These are phyloP conservation scores for Monosporascus sp. DNA, from an alignment of 2,329 filamentous ascomycete genomes.

Conservation along the genomic window DNA sequence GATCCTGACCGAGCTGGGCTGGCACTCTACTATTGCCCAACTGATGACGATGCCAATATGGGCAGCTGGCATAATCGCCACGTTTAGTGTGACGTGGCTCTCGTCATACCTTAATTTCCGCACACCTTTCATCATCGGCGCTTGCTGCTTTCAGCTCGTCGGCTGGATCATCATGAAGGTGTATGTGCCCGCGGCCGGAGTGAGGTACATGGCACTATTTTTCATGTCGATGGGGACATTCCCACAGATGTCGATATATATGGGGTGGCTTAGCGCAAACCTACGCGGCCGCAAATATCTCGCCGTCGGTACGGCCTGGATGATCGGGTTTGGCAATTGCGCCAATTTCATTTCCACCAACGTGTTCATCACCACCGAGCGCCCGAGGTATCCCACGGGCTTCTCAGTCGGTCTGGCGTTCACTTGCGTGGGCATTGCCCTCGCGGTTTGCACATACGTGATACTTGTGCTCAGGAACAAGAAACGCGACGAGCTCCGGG, in stretches of 20 bases:
- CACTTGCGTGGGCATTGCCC: slow-evolving; percentile 15
- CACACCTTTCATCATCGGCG: slow-evolving; percentile 19
- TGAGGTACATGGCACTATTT: slow-evolving; percentile 24
- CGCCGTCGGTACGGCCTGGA: slow-evolving; percentile 35
- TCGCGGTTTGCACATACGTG: slow-evolving; percentile 7
- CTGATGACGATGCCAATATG: slow-evolving; percentile 26
- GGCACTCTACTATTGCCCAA: slow-evolving; percentile 18
- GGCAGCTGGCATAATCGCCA: slow-evolving; percentile 19
- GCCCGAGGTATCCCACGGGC: slow-evolving; percentile 32
- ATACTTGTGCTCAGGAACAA: slow-evolving; percentile 12
- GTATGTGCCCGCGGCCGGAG: slow-evolving; percentile 17
- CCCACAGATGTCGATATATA: slow-evolving; percentile 23
- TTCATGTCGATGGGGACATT: slow-evolving; percentile 24
- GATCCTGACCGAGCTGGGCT: slow-evolving; percentile 22
- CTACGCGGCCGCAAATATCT: slow-evolving; percentile 34
- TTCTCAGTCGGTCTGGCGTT: slow-evolving; percentile 31
- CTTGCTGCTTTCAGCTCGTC: slow-evolving; percentile 18
- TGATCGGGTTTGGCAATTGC: slow-evolving; percentile 39
- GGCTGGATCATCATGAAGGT: slow-evolving; percentile 24
- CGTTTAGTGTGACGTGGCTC: slow-evolving; percentile 19
- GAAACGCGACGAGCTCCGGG: slow-evolving; percentile 13
- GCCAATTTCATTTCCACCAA: slow-evolving; percentile 37
- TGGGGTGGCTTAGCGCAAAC: slow-evolving; percentile 35
- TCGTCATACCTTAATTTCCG: slow-evolving; percentile 16
- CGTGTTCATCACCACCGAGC: slow-evolving; percentile 34